Percentiles rank a stretch among this genome's conserved stretches.
Evolutionary conservation across 2,329 filamentous ascomycete genomes (phyloP).

Genomic region (Ustulina deusta): DNA sequence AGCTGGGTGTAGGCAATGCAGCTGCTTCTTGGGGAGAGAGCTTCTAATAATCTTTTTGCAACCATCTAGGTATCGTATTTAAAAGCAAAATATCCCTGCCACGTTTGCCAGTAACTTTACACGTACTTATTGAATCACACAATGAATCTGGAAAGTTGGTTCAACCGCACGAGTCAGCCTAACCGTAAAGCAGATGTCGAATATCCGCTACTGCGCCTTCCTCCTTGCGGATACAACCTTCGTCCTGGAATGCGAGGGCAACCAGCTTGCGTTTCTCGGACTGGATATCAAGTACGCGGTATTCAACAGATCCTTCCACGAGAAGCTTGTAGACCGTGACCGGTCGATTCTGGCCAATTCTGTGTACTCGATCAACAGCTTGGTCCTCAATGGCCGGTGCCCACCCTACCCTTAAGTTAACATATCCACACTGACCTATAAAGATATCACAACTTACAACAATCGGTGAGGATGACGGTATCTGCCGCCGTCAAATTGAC

Average conservation of each 20-base stretch:
- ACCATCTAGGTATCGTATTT: slow-evolving; percentile 19
- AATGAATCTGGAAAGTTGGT: neutral
- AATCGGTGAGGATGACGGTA: slow-evolving; percentile 85
- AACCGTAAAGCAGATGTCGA: slow-evolving; percentile 57
- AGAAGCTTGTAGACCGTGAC: slow-evolving; percentile 85
- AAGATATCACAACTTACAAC: slow-evolving; percentile 61
- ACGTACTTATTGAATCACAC: neutral
- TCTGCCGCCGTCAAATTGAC: slow-evolving; percentile 88
- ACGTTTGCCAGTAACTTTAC: neutral
- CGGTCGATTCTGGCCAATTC: slow-evolving; percentile 82
- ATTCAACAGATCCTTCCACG: slow-evolving; percentile 84
- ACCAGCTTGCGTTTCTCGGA: slow-evolving; percentile 82
- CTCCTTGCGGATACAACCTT: slow-evolving; percentile 64
- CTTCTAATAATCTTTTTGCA: slow-evolving; percentile 8
- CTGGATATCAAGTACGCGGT: slow-evolving; percentile 83
- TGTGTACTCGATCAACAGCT: slow-evolving; percentile 87
- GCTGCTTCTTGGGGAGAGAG: neutral
- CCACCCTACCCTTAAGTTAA: slow-evolving; percentile 70
- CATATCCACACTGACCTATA: neutral
- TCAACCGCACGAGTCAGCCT: slow-evolving; percentile 6
- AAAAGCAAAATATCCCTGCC: slow-evolving; percentile 17
- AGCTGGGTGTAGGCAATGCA: slow-evolving; percentile 8
- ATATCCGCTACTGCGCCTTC: slow-evolving; percentile 58
- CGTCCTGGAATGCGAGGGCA: slow-evolving; percentile 82
- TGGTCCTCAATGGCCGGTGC: slow-evolving; percentile 93